Conservation (phyloP, 768 basidiomycete species). For the Paxillus ammoniavirescens region DNA sequence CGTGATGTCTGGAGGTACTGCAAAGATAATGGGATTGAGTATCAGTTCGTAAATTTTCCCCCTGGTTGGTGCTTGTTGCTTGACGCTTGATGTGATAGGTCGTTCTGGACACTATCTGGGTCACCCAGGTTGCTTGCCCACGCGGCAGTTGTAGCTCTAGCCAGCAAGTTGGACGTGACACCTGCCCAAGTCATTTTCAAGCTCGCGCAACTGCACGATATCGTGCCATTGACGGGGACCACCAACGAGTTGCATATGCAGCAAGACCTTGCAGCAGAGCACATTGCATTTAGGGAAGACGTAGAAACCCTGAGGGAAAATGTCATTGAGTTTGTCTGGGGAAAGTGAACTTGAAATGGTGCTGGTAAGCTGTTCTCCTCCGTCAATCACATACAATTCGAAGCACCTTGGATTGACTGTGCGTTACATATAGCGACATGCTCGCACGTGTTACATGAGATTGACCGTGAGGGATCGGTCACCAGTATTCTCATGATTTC, state of each 20-base stretch:
- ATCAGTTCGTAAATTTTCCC: slow-evolving; percentile 51
- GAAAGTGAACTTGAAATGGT: slow-evolving; percentile 9
- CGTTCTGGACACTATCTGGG: slow-evolving; percentile 87
- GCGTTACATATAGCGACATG: background rate
- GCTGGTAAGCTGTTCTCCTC: no score
- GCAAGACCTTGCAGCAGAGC: slow-evolving; percentile 53
- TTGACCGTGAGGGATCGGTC: no score
- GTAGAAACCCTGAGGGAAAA: slow-evolving; percentile 23
- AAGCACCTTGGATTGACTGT: background rate
- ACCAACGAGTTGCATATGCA: slow-evolving; percentile 65
- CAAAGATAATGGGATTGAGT: slow-evolving; percentile 57
- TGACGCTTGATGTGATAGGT: slow-evolving; percentile 39
- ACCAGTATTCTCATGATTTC: background rate
- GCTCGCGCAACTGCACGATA: slow-evolving; percentile 61
- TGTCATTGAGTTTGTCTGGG: slow-evolving; percentile 31
- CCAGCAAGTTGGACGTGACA: slow-evolving; percentile 48
- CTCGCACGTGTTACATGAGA: background rate
- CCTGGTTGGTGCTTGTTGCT: background rate
- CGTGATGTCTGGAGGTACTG: slow-evolving; percentile 63
- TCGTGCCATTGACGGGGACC: slow-evolving; percentile 77
- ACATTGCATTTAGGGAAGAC: slow-evolving; percentile 33
- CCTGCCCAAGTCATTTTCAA: slow-evolving; percentile 67
- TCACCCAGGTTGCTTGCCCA: slow-evolving; percentile 61
- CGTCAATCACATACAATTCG: background rate
- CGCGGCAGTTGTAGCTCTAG: slow-evolving; percentile 43